Base-by-base conservation (phyloP, 2,329 filamentous ascomycete genomes). In the Fusarium circinatum region DNA sequence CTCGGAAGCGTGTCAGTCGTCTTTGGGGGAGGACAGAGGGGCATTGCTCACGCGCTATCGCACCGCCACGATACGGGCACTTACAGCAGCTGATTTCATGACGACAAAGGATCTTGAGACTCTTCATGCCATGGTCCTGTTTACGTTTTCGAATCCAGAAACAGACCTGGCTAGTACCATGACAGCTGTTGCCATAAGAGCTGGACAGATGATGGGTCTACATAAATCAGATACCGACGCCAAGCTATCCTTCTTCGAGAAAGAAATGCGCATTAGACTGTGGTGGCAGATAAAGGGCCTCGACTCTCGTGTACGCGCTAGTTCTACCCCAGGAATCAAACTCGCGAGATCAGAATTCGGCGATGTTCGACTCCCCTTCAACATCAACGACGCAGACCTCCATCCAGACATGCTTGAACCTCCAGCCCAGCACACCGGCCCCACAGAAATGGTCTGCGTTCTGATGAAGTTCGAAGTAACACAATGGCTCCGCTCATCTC, bases 311-410 rank as follows among this genome's bases (percentile, higher is more conserved):
- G 61, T 62, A 0, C 71, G 68, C 8, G 63, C 45, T 17, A 51
- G 39, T 15, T 69, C 20, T 8, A 57, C 41, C 0, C 72, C 70
- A 0, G 75, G 62, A 2, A 48, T 62, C 4, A 73, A 72, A 30
- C 20, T 45, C 0, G 44, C 66, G 24, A 30, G 42, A 8, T 57
- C 42, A 17, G 73, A 78, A 2, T 56, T 75, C 17, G 71, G 67
- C 5, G 57, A 74, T 17, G n/a, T 72, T 5, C 69, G 73, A 34
- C 82, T 88, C 75, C 88, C 89, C 2, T 79, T 88, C 6, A 91
- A 91, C 63, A 80, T 90, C 56, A 87, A 90, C 59, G 89, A 91
- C 69, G 77, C 77, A 10, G 87, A 89, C 44, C 78, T 91, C 5
- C 79, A 83, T n/a, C 87, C 88, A 0, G 81, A 83, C 11, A 88